Evolutionary conservation across 176 grass and related monocot species (phyloP).

Genomic region (Zizania latifolia): DNA sequence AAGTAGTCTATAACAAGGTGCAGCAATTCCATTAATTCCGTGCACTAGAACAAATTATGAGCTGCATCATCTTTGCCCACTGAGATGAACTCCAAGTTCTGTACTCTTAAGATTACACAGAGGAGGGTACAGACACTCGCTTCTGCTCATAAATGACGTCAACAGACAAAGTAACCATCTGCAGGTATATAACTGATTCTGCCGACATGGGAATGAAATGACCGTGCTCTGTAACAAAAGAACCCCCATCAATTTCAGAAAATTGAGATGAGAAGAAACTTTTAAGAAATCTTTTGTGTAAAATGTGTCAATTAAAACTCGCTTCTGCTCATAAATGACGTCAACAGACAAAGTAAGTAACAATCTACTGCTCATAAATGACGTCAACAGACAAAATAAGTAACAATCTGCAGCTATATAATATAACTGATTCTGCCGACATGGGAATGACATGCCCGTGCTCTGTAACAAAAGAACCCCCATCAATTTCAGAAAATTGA

Average conservation of each 20-base stretch:
- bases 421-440: constrained; percentile 21
- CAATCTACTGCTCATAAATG: no score
- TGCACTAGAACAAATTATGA: not conserved
- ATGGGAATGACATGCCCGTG: not conserved
- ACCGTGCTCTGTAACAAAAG: not conserved
- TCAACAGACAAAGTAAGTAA: no score
- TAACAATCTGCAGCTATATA: constrained; percentile 4
- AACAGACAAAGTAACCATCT: not conserved
- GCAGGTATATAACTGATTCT: constrained; percentile 15
- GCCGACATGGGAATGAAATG: constrained; percentile 9
- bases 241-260: no score
- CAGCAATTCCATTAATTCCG: not conserved
- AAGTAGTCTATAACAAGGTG: not conserved
- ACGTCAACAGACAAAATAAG: not conserved
- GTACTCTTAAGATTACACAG: not conserved
- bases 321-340: no score
- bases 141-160: not conserved
- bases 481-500: constrained; percentile 17
- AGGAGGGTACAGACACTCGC: not conserved
- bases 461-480: not conserved
- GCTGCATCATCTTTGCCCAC: not conserved
- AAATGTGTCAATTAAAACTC: no score
- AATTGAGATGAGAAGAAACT: constrained; percentile 18
- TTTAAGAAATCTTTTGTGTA: not conserved
- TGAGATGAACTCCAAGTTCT: not conserved